Conservation (phyloP, 176 grass and related monocot genomes). For the Musa acuminata region DNA sequence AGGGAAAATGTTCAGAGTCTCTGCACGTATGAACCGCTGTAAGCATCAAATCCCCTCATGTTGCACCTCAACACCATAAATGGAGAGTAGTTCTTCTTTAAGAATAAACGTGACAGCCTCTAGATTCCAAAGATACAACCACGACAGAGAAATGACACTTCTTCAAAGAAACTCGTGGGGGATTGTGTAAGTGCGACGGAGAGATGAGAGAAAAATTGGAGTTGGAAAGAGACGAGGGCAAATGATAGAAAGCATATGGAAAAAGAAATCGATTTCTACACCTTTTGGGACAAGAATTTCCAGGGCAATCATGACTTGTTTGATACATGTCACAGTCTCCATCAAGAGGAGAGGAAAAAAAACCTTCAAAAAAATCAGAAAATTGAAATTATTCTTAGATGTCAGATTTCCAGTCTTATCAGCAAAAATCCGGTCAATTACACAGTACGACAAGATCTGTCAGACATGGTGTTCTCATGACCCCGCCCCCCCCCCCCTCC, state of each 20-base stretch:
- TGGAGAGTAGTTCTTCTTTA: not conserved
- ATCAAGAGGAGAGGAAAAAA: conserved; percentile 13
- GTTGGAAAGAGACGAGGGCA: too few relatives aligned
- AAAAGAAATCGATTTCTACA: too few relatives aligned
- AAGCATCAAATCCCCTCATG: conserved; percentile 23
- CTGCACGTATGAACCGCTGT: conserved; percentile 32
- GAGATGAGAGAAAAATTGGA: not conserved
- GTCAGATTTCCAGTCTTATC: not conserved
- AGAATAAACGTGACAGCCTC: not conserved
- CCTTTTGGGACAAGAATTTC: too few relatives aligned
- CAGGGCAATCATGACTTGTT: conserved; percentile 57
- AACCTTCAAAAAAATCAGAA: not conserved
- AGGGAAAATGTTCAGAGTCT: conserved; percentile 88
- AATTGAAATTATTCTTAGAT: not conserved
- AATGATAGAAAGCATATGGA: too few relatives aligned
- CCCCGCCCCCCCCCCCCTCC: not conserved
- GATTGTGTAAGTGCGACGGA: conserved; percentile 13
- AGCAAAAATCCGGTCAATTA: not conserved
- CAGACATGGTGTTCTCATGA: conserved; percentile 16
- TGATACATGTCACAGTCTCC: conserved; percentile 78
- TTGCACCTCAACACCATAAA: not conserved
- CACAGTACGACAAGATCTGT: not conserved
- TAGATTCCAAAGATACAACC: not conserved
- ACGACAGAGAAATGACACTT: not conserved
- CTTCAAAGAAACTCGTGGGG: not conserved